Base-by-base conservation (phyloP, 2,329 filamentous ascomycete species). In the Mariannaea sp. region DNA sequence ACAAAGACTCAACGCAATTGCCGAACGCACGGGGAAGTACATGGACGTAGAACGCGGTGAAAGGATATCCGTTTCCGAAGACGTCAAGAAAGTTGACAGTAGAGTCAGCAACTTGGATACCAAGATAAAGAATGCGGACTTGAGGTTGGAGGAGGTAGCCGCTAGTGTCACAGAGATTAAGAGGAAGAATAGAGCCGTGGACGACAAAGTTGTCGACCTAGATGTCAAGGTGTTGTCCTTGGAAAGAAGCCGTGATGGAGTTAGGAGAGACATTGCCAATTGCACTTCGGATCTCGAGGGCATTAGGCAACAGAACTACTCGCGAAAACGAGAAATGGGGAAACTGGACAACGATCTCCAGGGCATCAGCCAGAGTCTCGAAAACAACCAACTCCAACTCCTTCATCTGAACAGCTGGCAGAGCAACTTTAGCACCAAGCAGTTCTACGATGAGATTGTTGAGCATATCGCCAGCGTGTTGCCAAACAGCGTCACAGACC, bases 381-480 rank as follows among this genome's bases (percentile, higher is more conserved):
- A 54, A 29, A 60, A 14, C 66, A 57, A 80, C 5, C 68, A 72
- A 13, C 62, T 72, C 32, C 65, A 74, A 39, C 26, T 80, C 4
- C 61, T 60, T 16, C 64, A 71, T 1, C 58, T 85, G 7, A 75
- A 80, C 60, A 49, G 55, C 0, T 80, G 79, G 55, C 82, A 75
- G 54, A 77, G 75, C 49, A 81, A 80, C 57, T 65, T 85, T 7
- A 72, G 65, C 16, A 77, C 78, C 1, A 75, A 71, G 39, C 60
- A 68, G 2, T 66, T 81, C 20, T 75, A 73, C 12, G 67, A 71
- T 5, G 67, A 66, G 1, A 77, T 82, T 7, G 58, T 76, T 4
- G 65, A 66, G 1, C 65, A 75, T 10, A 66, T 79, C 22, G 67
- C 70, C 33, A 54, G 48, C 3, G 64, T 62, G 20, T 20, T 70